These are phyloP conservation scores for Nigrograna mackinnonii DNA, from an alignment of 2,329 filamentous ascomycete genomes.

Conservation along the genomic window DNA sequence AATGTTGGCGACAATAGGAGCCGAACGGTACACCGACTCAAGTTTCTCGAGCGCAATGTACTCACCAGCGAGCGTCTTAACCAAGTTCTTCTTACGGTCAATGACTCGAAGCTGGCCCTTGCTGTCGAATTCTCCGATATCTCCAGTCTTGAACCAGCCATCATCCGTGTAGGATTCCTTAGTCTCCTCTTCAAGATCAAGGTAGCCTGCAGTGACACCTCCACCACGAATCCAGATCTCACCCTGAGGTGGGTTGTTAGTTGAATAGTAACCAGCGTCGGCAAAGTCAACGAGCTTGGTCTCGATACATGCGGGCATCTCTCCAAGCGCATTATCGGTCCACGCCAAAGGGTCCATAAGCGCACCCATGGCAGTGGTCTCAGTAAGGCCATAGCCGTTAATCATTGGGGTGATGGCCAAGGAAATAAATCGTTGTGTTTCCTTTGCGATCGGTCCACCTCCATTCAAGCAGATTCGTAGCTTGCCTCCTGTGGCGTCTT, in stretches of 20 bases:
- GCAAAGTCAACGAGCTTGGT: constrained; percentile 90
- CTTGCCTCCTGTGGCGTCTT: constrained; percentile 83
- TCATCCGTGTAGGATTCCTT: constrained; percentile 75
- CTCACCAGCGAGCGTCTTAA: constrained; percentile 94
- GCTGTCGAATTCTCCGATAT: constrained; percentile 86
- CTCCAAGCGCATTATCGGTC: constrained; percentile 76
- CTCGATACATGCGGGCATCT: constrained; percentile 76
- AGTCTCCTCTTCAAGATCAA: constrained; percentile 84
- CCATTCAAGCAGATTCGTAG: constrained; percentile 93
- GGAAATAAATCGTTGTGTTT: constrained; percentile 88
- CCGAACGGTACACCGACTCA: constrained; percentile 85
- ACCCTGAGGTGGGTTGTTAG: constrained; percentile 78
- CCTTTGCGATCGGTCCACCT: constrained; percentile 84
- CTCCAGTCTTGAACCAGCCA: constrained; percentile 96
- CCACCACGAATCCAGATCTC: constrained; percentile 88
- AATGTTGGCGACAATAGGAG: constrained; percentile 79
- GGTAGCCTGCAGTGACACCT: constrained; percentile 77
- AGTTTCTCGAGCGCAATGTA: constrained; percentile 97
- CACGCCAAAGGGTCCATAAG: constrained; percentile 84
- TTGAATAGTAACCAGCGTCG: constrained; percentile 83
- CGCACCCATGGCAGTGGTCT: constrained; percentile 85
- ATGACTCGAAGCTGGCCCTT: constrained; percentile 84
- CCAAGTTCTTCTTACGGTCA: constrained; percentile 96
- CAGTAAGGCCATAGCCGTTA: constrained; percentile 89
- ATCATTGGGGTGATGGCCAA: constrained; percentile 95